A percentile compares a stretch with the other conserved stretches of the same genome.
Conservation (phyloP, 768 basidiomycete genomes). For the Tephrocybe sp. region DNA sequence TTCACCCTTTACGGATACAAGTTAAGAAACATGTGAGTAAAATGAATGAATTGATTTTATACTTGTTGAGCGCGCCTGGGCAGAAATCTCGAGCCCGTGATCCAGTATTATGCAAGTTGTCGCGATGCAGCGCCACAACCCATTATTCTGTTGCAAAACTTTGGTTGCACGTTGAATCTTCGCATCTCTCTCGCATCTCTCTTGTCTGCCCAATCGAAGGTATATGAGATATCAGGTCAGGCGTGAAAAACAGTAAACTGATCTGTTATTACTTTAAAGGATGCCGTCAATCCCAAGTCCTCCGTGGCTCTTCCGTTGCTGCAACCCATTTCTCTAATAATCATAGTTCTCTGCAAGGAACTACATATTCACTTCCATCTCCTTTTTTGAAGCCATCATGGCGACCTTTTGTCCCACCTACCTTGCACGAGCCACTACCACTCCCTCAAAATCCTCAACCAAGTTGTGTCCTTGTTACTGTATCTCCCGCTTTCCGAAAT, state of each 20-base stretch:
- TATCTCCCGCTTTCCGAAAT: background rate
- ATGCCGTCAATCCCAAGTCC: conserved; percentile 11
- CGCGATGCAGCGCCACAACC: conserved; percentile 13
- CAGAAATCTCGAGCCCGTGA: conserved; percentile 2
- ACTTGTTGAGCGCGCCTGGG: no score
- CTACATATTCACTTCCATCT: conserved; percentile 11
- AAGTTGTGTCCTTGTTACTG: conserved; percentile 13
- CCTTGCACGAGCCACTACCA: conserved; percentile 4
- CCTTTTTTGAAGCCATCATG: conserved; percentile 13
- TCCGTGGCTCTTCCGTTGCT: conserved; percentile 2
- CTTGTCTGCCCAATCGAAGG: conserved; percentile 19
- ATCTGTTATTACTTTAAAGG: background rate
- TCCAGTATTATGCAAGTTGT: conserved; percentile 11
- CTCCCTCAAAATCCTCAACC: conserved; percentile 10
- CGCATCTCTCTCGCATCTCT: conserved; percentile 17
- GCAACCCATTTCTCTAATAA: conserved; percentile 16
- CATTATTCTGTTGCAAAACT: conserved; percentile 14
- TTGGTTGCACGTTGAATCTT: conserved; percentile 15
- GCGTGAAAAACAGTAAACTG: background rate
- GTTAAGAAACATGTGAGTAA: conserved; percentile 15
- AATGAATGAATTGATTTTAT: background rate
- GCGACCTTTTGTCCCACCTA: conserved; percentile 17
- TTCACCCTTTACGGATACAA: background rate
- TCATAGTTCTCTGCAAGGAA: conserved; percentile 14
- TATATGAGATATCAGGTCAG: background rate